Percentiles rank a stretch among this genome's conserved stretches.
Evolutionary conservation across 306 rosid genomes (phyloP).

Genomic region (Crataegus laevigata): DNA sequence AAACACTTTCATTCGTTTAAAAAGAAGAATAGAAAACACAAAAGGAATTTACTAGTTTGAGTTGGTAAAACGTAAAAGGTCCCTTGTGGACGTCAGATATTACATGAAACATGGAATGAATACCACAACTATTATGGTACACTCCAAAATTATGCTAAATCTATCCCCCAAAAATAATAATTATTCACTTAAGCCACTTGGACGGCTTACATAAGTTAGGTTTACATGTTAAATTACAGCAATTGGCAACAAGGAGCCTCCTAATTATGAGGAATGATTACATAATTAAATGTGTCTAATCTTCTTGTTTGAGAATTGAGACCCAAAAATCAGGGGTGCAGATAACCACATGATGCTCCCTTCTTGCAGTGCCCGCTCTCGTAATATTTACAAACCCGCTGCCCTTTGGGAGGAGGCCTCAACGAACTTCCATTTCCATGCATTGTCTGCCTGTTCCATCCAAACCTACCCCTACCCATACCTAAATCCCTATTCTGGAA

Average conservation of each 20-base stretch:
- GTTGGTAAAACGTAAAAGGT: background rate
- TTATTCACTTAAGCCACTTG: constrained; percentile 38
- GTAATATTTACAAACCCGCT: constrained; percentile 79
- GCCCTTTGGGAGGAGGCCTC: constrained; percentile 61
- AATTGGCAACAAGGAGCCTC: constrained; percentile 38
- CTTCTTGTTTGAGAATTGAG: constrained; percentile 15
- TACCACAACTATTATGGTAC: background rate
- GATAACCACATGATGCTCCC: constrained; percentile 65
- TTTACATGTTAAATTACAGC: constrained; percentile 60
- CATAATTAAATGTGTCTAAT: constrained; percentile 41
- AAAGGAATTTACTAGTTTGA: background rate
- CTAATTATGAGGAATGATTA: constrained; percentile 41
- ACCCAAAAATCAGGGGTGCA: constrained; percentile 67
- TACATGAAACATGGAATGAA: background rate
- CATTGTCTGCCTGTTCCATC: constrained; percentile 47
- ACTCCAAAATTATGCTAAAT: constrained; percentile 2
- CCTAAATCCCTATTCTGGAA: constrained; percentile 47
- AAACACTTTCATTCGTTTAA: too few species aligned
- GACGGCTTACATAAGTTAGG: constrained; percentile 25
- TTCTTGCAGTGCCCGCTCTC: constrained; percentile 73
- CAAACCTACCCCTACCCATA: constrained; percentile 43
- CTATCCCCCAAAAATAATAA: constrained; percentile 19
- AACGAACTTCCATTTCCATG: constrained; percentile 45
- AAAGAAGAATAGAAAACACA: background rate
- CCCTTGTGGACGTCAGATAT: background rate